Conservation (phyloP, 208 protist species). For the Leishmania major region DNA sequence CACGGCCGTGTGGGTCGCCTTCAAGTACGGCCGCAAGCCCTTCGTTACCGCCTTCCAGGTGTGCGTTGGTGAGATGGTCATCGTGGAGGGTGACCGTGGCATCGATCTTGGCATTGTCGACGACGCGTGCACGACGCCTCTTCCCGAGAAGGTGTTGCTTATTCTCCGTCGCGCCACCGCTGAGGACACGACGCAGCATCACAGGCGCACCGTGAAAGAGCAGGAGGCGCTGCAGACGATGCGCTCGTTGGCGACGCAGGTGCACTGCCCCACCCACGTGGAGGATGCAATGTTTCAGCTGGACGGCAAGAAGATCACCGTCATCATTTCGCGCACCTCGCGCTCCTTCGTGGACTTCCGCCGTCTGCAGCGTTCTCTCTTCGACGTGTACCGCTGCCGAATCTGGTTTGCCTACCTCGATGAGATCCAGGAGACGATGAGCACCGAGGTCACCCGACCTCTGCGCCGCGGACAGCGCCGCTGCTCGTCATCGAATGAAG, state of each 20-base stretch:
- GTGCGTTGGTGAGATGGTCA: conserved; percentile 41
- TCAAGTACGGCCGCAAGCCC: conserved; percentile 78
- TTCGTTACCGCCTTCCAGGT: conserved; percentile 44
- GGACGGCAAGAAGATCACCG: conserved; percentile 79
- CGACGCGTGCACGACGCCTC: conserved; percentile 16
- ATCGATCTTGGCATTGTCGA: conserved; percentile 70
- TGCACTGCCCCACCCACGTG: conserved; percentile 48
- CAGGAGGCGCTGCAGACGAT: conserved; percentile 51
- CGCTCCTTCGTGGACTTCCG: conserved; percentile 78
- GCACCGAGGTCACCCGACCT: conserved; percentile 48
- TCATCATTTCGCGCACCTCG: conserved; percentile 59
- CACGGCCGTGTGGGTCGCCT: conserved; percentile 46
- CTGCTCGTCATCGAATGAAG: conserved; percentile 7
- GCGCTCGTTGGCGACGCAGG: conserved; percentile 49
- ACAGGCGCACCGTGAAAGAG: conserved; percentile 42
- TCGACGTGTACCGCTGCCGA: conserved; percentile 77
- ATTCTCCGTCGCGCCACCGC: conserved; percentile 43
- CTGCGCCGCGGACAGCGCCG: conserved; percentile 27
- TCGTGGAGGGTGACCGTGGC: conserved; percentile 82
- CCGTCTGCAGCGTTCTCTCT: conserved; percentile 69
- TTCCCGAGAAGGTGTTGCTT: not conserved
- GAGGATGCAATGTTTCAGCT: conserved; percentile 79
- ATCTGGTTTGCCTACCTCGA: conserved; percentile 85
- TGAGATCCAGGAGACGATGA: conserved; percentile 72
- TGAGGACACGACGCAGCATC: conserved; percentile 47